Evolutionary conservation across 192 early-diverging fungal genomes (phyloP).

Genomic region (Backusella australiensis): DNA sequence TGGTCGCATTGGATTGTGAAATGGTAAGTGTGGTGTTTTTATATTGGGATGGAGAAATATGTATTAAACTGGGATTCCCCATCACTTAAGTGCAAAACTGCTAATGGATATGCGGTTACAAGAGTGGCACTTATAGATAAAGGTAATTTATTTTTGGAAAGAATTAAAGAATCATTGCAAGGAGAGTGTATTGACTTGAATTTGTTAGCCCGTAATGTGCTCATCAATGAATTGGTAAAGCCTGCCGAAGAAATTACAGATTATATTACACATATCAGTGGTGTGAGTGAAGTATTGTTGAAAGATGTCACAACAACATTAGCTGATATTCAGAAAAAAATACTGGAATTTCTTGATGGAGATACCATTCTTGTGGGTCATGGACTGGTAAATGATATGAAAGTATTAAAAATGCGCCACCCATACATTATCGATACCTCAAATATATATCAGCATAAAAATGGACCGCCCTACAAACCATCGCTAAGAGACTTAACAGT

Average conservation of each 20-base stretch:
- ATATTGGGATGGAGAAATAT: not conserved
- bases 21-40: constrained; percentile 44
- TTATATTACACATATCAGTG: constrained; percentile 55
- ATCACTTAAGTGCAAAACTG: constrained; percentile 1
- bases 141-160: not conserved
- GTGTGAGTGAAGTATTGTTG: constrained; percentile 47
- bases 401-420: constrained; percentile 55
- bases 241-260: constrained; percentile 49
- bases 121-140: constrained; percentile 47
- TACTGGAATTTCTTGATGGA: constrained; percentile 35
- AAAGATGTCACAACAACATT: constrained; percentile 41
- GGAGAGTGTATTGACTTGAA: not conserved
- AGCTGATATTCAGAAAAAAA: constrained; percentile 44
- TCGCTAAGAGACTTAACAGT: constrained; percentile 50
- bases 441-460: constrained; percentile 49
- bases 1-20: constrained; percentile 60
- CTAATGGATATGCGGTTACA: constrained; percentile 40
- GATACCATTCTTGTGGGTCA: constrained; percentile 54
- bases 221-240: constrained; percentile 50
- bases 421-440: constrained; percentile 66
- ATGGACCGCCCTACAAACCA: constrained; percentile 51
- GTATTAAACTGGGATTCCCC: not conserved
- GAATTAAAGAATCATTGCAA: not conserved
- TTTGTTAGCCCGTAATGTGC: constrained; percentile 19
- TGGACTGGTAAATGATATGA: constrained; percentile 65